Base-by-base conservation (phyloP, 202 grass and related monocot genomes). In the Panicum hallii region DNA sequence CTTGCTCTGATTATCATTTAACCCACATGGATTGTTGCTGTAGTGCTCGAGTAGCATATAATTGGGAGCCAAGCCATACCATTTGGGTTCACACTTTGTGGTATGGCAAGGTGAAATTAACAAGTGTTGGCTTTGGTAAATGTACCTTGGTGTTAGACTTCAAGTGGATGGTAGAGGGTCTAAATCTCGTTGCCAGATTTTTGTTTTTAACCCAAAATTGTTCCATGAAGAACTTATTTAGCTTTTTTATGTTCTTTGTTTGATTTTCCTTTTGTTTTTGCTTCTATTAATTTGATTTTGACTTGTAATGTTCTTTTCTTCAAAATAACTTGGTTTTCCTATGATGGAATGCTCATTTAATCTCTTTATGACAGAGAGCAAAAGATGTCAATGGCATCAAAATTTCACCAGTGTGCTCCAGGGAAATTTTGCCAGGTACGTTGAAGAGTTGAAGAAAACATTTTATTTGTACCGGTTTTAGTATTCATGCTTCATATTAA, bases 311-410 rank as follows among this genome's bases (percentile, higher is more conserved):
- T 34, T 73, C n/a, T 73, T 44, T 12, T 69, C 45, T 67, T 79
- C 47, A n/a, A 11, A 56, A 82, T 82, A 11, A 52, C 9, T 49
- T 78, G 32, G 9, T 42, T 22, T 90, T 71, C 16, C 17, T 85
- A 63, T 30, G 34, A 47, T 77, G 10, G 46, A 82, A 77, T 74
- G n/a, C 69, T 93, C 28, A 53, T 26, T 20, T 74, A 32, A 73
- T 74, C 12, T 70, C 15, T 58, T 77, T 61, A 60, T 86, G 71
- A 26, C 65, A 98, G 71, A 60, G 67, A 74, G 83, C 54, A 80
- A 87, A 60, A 74, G 82, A 85, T 89, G 68, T 11, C 57, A 90
- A 80, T 75, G 87, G 85, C 32, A 88, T 82, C 83, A 84, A 48
- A 26, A 74, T 85, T 89, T 86, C 79, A 64, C 73, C 75, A 67